These are phyloP conservation scores for Paraconiothyrium sp. DNA, from an alignment of 2,329 filamentous ascomycete species.

Conservation along the genomic window DNA sequence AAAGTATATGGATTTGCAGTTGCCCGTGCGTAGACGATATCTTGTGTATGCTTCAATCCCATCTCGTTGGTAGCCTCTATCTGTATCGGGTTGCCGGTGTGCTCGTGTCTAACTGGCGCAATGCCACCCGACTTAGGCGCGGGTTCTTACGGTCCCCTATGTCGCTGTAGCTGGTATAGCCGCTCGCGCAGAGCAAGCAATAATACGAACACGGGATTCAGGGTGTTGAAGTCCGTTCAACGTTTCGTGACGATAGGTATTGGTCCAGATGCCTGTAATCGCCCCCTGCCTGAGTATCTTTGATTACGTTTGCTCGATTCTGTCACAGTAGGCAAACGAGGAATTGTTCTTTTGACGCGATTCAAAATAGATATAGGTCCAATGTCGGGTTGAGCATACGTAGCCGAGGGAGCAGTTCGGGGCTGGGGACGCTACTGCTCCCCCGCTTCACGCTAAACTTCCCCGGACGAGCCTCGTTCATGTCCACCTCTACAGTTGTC, in stretches of 20 bases:
- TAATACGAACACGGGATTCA: no score
- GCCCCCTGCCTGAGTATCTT: not conserved
- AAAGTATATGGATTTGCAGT: slow-evolving; percentile 75
- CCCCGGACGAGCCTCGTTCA: not conserved
- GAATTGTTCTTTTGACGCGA: not conserved
- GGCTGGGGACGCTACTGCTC: slow-evolving; percentile 2
- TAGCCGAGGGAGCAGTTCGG: slow-evolving; percentile 12
- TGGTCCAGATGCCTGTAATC: no score
- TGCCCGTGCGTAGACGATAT: slow-evolving; percentile 64
- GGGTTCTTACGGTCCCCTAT: no score
- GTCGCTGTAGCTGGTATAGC: no score
- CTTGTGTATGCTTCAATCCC: slow-evolving; percentile 52
- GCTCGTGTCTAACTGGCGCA: not conserved
- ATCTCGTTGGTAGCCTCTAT: not conserved
- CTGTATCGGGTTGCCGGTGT: not conserved
- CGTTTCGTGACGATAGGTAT: no score
- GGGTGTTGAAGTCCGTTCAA: no score
- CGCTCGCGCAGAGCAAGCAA: no score
- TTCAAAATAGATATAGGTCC: not conserved
- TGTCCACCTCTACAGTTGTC: not conserved
- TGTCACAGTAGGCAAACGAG: not conserved
- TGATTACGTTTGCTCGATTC: not conserved
- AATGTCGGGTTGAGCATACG: not conserved
- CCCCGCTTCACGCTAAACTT: slow-evolving; percentile 7
- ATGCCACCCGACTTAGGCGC: not conserved